Percentiles rank a stretch among this genome's conserved stretches.
These are phyloP conservation scores for Plenodomus biglobosus DNA, from an alignment of 2,329 filamentous ascomycete species.

Conservation along the genomic window DNA sequence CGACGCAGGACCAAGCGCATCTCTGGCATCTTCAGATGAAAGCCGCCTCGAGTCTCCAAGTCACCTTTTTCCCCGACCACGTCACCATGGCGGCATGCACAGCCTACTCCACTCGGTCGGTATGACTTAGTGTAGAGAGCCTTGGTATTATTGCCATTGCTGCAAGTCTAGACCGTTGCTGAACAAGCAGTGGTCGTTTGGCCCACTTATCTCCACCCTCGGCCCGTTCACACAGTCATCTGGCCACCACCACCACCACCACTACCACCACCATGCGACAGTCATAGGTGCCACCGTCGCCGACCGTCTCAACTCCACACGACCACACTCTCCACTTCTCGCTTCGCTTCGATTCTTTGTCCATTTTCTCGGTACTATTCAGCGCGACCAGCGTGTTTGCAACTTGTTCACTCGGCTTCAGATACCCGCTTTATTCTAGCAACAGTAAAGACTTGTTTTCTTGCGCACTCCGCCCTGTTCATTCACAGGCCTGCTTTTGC, in stretches of 20 bases:
- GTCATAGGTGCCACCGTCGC: conserved; percentile 1
- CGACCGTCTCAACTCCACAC: neutral
- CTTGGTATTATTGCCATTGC: conserved; percentile 15
- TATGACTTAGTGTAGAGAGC: conserved; percentile 13
- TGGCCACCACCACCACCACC: too few relatives aligned
- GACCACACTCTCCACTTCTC: conserved; percentile 10
- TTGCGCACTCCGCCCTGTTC: conserved; percentile 7
- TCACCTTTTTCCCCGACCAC: conserved; percentile 13
- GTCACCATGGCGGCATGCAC: conserved; percentile 18
- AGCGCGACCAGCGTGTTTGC: conserved; percentile 9
- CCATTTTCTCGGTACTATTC: conserved; percentile 14
- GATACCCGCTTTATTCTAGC: conserved; percentile 28
- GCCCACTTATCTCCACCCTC: conserved; percentile 15
- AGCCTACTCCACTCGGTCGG: conserved; percentile 18
- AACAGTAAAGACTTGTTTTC: conserved; percentile 8
- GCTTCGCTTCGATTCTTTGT: conserved; percentile 25
- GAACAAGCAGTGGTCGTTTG: conserved; percentile 6
- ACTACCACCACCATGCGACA: conserved; percentile 4
- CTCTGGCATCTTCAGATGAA: conserved; percentile 43
- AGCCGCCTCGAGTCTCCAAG: neutral
- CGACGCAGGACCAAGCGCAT: conserved; percentile 41
- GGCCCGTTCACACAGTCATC: conserved; percentile 11
- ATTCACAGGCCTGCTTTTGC: conserved; percentile 7
- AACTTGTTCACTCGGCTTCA: conserved; percentile 15
- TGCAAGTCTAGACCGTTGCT: conserved; percentile 23